Base-by-base conservation (phyloP, 371 early-diverging fungal genomes). In the Rhizomucor miehei region DNA sequence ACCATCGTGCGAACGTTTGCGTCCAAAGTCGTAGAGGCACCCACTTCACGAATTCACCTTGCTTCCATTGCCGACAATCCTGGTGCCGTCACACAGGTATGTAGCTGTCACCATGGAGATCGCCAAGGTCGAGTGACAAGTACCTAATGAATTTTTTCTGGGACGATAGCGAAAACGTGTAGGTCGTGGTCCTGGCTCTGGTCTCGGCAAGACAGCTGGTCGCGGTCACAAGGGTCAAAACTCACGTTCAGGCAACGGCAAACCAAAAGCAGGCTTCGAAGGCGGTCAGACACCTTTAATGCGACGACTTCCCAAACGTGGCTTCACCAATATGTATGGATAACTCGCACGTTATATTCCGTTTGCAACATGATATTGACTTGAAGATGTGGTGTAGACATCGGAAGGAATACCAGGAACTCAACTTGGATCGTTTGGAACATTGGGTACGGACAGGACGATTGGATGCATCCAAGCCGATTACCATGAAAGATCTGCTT, bases 191-290 rank as follows among this genome's bases (percentile, higher is more conserved):
- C 86, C 86, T 45, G 88, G 89, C 41, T 91, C 89, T 43, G 93
- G 93, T 51, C 86, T 86, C 58, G 96, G 96, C 44, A 88, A 91
- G 58, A 95, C 94, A 16, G 84, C 90, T 43, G 97, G 95, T 35
- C 85, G 94, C 34, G 97, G 98, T 65, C 89, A 89, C 52, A 96
- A 96, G 70, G 98, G 98, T 60, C 94, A 88, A 68, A 90, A 94
- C 52, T 88, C 92, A 13, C 87, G 95, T 19, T 59, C 88, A 3
- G 87, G 90, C 58, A 90, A 88, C 53, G 77, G 86, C 37, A 82
- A 86, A 49, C 94, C 94, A 25, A 73, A 78, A 17, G 90, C 89
- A 3, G 92, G 89, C 35, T 97, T 92, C 66, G 94, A 95, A 73
- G 98, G 98, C 69, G 98, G 98, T 45, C 96, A 96, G 67, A 92